phyloP scores from a whole-genome alignment of 257 asterid genomes.

The Cinchona pubescens region DNA sequence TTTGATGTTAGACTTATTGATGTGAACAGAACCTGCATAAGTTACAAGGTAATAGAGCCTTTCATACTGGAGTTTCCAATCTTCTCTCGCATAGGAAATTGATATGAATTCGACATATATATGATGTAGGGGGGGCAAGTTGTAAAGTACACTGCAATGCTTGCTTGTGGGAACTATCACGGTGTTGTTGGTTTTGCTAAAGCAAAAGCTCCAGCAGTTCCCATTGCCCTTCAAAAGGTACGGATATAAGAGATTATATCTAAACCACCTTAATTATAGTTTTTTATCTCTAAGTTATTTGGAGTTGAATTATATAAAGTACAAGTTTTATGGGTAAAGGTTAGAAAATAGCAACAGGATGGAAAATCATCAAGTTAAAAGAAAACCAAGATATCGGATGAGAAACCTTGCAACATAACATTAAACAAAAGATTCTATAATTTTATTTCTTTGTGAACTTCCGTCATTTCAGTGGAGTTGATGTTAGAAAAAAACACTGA shows the following conservation, averaged over 20 bases:
- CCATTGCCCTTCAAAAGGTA: constrained; percentile 89
- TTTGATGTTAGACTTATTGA: constrained; percentile 86
- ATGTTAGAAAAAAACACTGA: background rate
- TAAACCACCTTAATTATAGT: background rate
- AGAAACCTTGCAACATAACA: background rate
- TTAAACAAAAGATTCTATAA: background rate
- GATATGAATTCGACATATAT: constrained; percentile 21
- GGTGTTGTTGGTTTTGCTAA: constrained; percentile 94
- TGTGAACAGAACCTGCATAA: constrained; percentile 81
- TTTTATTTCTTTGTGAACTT: background rate
- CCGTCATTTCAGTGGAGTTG: background rate
- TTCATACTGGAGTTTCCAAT: background rate
- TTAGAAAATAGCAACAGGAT: no score
- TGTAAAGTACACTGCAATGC: constrained; percentile 71
- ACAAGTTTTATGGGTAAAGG: no score
- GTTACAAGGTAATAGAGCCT: constrained; percentile 66
- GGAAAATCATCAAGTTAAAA: no score
- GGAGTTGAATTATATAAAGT: no score
- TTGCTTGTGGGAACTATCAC: constrained; percentile 93
- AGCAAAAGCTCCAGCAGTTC: constrained; percentile 83
- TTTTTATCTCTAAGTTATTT: background rate
- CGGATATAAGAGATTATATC: background rate
- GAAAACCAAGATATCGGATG: background rate
- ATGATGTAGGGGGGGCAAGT: constrained; percentile 79
- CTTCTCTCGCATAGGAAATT: constrained; percentile 6